Evolutionary conservation across 352 stramenopile species (phyloP).

Genomic region (Globisporangium alternatum): DNA sequence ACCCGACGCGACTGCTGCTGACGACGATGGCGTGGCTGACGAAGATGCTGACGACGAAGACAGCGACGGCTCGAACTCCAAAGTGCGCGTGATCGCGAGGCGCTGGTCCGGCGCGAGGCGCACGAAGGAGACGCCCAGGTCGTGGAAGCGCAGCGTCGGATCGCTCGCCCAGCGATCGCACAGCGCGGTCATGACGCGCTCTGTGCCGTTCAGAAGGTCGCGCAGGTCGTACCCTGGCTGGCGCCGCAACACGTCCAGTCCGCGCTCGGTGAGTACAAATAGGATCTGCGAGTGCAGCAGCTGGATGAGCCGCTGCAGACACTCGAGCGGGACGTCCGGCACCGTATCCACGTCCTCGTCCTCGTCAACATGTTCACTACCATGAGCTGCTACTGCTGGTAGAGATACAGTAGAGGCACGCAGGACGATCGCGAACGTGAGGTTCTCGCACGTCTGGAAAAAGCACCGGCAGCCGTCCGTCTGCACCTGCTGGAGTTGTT

Average conservation of each 20-base stretch:
- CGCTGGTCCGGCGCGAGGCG: constrained; percentile 39
- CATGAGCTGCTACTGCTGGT: neutral
- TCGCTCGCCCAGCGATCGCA: constrained; percentile 38
- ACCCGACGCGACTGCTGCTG: neutral
- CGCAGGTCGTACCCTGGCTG: constrained; percentile 70
- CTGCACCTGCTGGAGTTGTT: constrained; percentile 53
- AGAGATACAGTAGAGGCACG: constrained; percentile 5
- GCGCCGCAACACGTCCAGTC: constrained; percentile 53
- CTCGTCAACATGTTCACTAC: neutral
- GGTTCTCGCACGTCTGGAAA: constrained; percentile 45
- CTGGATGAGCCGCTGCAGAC: constrained; percentile 41
- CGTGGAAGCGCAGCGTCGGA: constrained; percentile 34
- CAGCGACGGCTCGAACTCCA: constrained; percentile 34
- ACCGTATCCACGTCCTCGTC: constrained; percentile 6
- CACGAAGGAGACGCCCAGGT: constrained; percentile 51
- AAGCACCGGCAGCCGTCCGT: constrained; percentile 33
- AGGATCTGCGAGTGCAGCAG: constrained; percentile 59
- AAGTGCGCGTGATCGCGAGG: constrained; percentile 38
- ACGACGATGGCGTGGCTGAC: neutral
- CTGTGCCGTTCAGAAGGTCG: constrained; percentile 63
- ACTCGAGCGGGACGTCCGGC: constrained; percentile 24
- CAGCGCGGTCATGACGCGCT: constrained; percentile 44
- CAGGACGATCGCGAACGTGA: constrained; percentile 57
- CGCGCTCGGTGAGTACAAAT: constrained; percentile 55
- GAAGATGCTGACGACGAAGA: neutral